phyloP scores from a whole-genome alignment of 305 asterid genomes.

The Fraxinus greggii region DNA sequence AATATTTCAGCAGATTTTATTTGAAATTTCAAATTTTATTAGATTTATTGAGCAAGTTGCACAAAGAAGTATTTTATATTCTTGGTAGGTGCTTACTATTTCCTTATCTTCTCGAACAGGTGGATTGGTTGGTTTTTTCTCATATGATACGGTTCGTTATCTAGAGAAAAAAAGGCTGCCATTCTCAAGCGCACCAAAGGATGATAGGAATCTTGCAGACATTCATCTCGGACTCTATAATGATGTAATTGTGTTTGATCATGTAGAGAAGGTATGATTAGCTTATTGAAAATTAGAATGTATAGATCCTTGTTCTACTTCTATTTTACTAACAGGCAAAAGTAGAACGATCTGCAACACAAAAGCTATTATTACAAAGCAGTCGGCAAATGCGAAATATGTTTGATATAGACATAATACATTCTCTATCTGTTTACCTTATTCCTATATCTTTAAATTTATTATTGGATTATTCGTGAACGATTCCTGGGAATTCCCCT shows the following conservation, averaged over 20 bases:
- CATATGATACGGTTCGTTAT: slow-evolving; percentile 85
- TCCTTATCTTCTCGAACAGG: slow-evolving; percentile 44
- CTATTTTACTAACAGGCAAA: not conserved
- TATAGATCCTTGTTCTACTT: slow-evolving; percentile 4
- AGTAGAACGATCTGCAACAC: not conserved
- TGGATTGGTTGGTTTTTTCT: slow-evolving; percentile 95
- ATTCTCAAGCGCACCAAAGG: slow-evolving; percentile 68
- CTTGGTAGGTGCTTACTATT: not conserved
- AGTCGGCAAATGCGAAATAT: not conserved
- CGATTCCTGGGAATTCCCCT: slow-evolving; percentile 7
- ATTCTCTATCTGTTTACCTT: not conserved
- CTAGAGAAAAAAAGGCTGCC: slow-evolving; percentile 65
- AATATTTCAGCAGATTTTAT: not conserved
- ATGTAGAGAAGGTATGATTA: slow-evolving; percentile 70
- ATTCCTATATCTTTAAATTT: not conserved
- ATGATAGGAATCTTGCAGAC: slow-evolving; percentile 76
- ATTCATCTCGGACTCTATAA: slow-evolving; percentile 87
- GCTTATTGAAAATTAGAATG: not conserved
- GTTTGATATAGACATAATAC: not conserved
- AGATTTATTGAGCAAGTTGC: not conserved
- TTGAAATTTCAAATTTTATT: not conserved
- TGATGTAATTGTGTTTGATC: slow-evolving; percentile 83
- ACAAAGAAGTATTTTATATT: no score
- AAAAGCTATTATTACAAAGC: not conserved
- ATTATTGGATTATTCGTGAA: slow-evolving; percentile 10